Base-by-base conservation (phyloP, 192 early-diverging fungal genomes). In the Coemansia sp. region DNA sequence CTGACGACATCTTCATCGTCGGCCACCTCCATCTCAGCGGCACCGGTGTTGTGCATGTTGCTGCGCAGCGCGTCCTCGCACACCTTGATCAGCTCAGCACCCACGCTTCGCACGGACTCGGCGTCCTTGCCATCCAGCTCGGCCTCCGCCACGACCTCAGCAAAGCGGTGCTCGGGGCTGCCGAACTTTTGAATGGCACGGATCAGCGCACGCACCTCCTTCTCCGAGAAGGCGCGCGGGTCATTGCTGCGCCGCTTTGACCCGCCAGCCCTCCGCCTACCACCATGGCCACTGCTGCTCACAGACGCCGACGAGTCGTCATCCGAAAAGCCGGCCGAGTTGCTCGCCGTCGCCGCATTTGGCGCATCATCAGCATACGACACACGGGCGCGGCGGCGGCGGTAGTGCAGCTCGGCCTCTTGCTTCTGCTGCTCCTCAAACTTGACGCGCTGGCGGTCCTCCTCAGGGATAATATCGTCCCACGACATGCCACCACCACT, bases 391-490 rank as follows among this genome's bases (percentile, higher is more conserved):
- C 88, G 79, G 9, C 84, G 84, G 35, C 86, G 83, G 31, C 84
- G 84, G 48, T 85, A 86, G 6, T 90, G 72, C 53, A 84, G 73
- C 56, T 85, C 85, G 33, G 85, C 85, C 66, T 89, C 86, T 37
- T 87, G 74, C 72, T 87, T 85, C 36, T 83, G 81, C 70, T 88
- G 84, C 42, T 87, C 88, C 68, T 95, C 93, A n/a, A 86, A 84
- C 66, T 87, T 85, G 6, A 84, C 69, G 36, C 87, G 75, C 60
- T 89, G 84, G 21, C 93, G 87, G 64, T 96, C 95, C 8, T 86
- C 87, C 60, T 92, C 87, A 19, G 97, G 97, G 57, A 99, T 95
- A 63, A 99, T 94, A 1, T 95, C 94, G 39, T 99, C 97, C 96
- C 97, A 99, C 21, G 84, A 87, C 70, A 95, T 75, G 8, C 79